phyloP scores from a whole-genome alignment of 805 yeast species.

The Kazachstania taianensis region DNA sequence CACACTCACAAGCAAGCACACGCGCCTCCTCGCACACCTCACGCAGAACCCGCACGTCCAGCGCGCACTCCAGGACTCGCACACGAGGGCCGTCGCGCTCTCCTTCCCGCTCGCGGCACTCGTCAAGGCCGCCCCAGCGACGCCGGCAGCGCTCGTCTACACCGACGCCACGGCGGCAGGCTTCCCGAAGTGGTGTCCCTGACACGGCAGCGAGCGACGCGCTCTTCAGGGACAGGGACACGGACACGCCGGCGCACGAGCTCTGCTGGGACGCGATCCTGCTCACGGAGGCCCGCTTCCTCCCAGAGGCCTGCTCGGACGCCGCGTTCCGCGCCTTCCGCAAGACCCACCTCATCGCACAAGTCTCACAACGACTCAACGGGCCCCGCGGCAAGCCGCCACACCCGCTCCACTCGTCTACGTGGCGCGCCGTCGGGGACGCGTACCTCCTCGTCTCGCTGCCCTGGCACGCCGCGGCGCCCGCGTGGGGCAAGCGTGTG shows the following conservation, averaged over 20 bases:
- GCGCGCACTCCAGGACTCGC: neutral
- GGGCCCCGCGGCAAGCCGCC: neutral
- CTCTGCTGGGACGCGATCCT: constrained; percentile 27
- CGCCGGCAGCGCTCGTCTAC: constrained; percentile 10
- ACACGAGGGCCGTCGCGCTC: constrained; percentile 11
- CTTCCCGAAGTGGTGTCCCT: constrained; percentile 27
- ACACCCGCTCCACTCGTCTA: neutral
- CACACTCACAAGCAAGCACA: constrained; percentile 1
- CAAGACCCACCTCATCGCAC: no score
- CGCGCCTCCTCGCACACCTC: neutral
- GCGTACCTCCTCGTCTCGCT: constrained; percentile 18
- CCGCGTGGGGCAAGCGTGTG: constrained; percentile 20
- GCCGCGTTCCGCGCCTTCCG: no score
- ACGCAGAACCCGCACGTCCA: neutral
- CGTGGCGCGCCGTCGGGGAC: constrained; percentile 21
- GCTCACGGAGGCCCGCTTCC: constrained; percentile 21
- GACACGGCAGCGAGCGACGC: constrained; percentile 24
- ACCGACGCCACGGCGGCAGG: constrained; percentile 13
- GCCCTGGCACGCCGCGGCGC: constrained; percentile 17
- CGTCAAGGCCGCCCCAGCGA: constrained; percentile 9
- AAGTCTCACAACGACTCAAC: no score
- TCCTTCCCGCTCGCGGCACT: constrained; percentile 17
- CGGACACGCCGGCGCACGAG: constrained; percentile 11
- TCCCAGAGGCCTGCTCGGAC: constrained; percentile 3
- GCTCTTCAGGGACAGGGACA: neutral